Evolutionary conservation across 2,329 filamentous ascomycete genomes (phyloP).

Genomic region (Aphanoascus verrucosus): DNA sequence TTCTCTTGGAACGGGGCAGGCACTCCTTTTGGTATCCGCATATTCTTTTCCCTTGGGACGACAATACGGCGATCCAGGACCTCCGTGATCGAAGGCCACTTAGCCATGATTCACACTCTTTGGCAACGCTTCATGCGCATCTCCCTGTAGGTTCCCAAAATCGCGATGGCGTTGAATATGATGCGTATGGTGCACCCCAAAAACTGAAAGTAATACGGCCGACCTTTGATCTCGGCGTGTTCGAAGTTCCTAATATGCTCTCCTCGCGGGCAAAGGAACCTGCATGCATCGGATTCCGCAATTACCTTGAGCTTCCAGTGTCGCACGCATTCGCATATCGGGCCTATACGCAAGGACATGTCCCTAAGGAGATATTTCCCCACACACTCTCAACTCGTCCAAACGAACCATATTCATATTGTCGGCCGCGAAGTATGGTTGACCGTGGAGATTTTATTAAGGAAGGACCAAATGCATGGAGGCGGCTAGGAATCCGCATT

Average conservation of each 20-base stretch:
- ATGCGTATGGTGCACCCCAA: slow-evolving; percentile 9
- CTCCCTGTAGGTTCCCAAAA: slow-evolving; percentile 31
- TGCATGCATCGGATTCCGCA: slow-evolving; percentile 38
- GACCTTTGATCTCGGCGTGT: slow-evolving; percentile 36
- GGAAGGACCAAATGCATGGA: slow-evolving; percentile 33
- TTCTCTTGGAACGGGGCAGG: slow-evolving; percentile 35
- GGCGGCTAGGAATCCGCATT: slow-evolving; percentile 33
- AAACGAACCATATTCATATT: slow-evolving; percentile 28
- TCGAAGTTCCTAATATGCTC: slow-evolving; percentile 42
- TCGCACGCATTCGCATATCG: slow-evolving; percentile 17
- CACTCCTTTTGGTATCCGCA: slow-evolving; percentile 34
- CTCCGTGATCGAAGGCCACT: slow-evolving; percentile 33
- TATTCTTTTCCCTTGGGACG: slow-evolving; percentile 37
- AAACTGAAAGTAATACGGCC: slow-evolving; percentile 24
- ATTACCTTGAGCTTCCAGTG: slow-evolving; percentile 39
- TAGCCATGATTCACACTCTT: slow-evolving; percentile 32
- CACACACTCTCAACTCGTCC: slow-evolving; percentile 16
- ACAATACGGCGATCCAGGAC: slow-evolving; percentile 31
- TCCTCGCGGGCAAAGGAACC: slow-evolving; percentile 36
- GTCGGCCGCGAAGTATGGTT: slow-evolving; percentile 26
- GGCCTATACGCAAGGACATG: not conserved
- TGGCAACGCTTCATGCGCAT: slow-evolving; percentile 37
- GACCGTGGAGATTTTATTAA: slow-evolving; percentile 30
- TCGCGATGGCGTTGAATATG: slow-evolving; percentile 12
- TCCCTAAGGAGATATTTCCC: slow-evolving; percentile 15